These are phyloP conservation scores for Pseudozyma sp. DNA, from an alignment of 1,284 basidiomycete genomes.

Conservation along the genomic window DNA sequence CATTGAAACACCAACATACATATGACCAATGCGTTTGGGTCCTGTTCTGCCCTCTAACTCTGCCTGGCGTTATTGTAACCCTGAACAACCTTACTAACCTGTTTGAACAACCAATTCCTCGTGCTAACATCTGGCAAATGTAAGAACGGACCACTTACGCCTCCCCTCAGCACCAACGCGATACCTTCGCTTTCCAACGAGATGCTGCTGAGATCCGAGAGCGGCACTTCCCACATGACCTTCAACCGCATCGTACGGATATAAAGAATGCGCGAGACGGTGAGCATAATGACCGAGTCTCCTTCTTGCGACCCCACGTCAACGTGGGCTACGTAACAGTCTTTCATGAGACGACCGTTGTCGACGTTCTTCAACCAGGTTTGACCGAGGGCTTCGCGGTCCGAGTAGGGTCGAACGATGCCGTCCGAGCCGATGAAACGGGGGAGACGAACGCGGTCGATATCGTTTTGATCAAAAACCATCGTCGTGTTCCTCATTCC, in stretches of 20 bases:
- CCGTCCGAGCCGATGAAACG: slow-evolving; percentile 78
- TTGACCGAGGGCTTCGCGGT: slow-evolving; percentile 91
- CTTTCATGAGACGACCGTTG: slow-evolving; percentile 83
- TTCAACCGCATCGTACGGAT: slow-evolving; percentile 87
- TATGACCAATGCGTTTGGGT: too few relatives aligned
- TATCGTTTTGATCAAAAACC: slow-evolving; percentile 91
- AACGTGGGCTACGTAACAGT: slow-evolving; percentile 87
- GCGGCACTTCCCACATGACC: slow-evolving; percentile 91
- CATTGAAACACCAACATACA: not conserved
- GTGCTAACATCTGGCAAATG: slow-evolving; percentile 72
- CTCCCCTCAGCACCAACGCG: slow-evolving; percentile 75
- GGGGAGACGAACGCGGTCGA: slow-evolving; percentile 89
- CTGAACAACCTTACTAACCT: slow-evolving; percentile 70
- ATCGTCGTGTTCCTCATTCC: slow-evolving; percentile 95
- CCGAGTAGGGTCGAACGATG: slow-evolving; percentile 75
- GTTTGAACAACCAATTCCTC: slow-evolving; percentile 74
- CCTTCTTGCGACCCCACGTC: slow-evolving; percentile 72
- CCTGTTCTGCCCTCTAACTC: slow-evolving; percentile 3
- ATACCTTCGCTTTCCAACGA: slow-evolving; percentile 71
- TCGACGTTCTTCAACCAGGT: slow-evolving; percentile 95
- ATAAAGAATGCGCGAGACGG: slow-evolving; percentile 72
- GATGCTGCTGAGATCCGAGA: slow-evolving; percentile 87
- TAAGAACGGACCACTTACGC: slow-evolving; percentile 73
- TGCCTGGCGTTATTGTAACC: slow-evolving; percentile 49
- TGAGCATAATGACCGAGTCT: slow-evolving; percentile 65